Evolutionary conservation across 352 stramenopile genomes (phyloP).

Genomic region (Phytopythium chamaehyphon): DNA sequence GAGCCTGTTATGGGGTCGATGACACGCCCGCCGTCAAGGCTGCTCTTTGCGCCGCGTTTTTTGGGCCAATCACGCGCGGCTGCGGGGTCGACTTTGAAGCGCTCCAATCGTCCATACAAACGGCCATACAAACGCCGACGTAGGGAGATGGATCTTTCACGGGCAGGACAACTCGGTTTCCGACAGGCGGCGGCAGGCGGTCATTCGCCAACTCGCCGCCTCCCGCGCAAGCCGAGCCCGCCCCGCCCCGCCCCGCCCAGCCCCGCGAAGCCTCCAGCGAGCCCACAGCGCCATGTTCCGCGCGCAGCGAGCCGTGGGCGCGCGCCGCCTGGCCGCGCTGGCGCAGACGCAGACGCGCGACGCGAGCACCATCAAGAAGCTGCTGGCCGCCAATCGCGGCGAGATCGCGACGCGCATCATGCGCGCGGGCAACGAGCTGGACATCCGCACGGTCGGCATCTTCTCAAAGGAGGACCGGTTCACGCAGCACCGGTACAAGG

Average conservation of each 20-base stretch:
- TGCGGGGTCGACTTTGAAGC: conserved; percentile 4
- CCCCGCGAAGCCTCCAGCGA: background rate
- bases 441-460: conserved; percentile 88
- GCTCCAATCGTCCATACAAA: background rate
- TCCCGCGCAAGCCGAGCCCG: background rate
- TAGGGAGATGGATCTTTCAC: conserved; percentile 6
- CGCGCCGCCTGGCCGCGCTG: conserved; percentile 14
- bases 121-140: conserved; percentile 1
- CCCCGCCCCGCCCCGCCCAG: too few relatives aligned
- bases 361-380: conserved; percentile 90
- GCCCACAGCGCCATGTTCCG: conserved; percentile 37
- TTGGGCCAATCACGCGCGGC: background rate
- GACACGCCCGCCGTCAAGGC: conserved; percentile 5
- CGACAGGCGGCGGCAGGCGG: background rate
- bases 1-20: background rate
- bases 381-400: conserved; percentile 97
- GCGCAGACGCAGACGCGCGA: conserved; percentile 33
- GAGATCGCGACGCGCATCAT: conserved; percentile 98
- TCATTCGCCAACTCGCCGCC: conserved; percentile 6
- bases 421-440: conserved; percentile 92
- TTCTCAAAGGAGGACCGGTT: conserved; percentile 94
- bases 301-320: conserved; percentile 25
- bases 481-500: conserved; percentile 96
- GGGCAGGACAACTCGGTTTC: background rate
- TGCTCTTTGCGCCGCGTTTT: background rate